phyloP scores from a whole-genome alignment of 2,329 filamentous ascomycete genomes.

The Cladosporium phlei region DNA sequence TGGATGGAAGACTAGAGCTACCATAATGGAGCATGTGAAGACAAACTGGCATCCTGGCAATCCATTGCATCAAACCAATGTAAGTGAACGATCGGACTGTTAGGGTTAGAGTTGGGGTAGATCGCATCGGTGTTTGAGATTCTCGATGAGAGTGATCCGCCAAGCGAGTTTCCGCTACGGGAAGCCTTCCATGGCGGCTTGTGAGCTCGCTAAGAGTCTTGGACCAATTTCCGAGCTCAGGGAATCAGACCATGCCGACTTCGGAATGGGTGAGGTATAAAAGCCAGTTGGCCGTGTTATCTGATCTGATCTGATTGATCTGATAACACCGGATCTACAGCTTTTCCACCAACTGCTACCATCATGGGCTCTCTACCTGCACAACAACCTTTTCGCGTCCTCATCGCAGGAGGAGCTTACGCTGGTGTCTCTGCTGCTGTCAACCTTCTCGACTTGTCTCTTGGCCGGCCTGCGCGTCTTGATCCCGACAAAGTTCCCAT shows the following conservation, averaged over 20 bases:
- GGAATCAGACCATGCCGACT: background rate
- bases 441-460: slow-evolving; percentile 62
- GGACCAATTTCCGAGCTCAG: slow-evolving; percentile 13
- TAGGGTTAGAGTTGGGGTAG: too few species aligned
- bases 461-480: slow-evolving; percentile 51
- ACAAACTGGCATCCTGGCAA: too few species aligned
- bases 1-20: too few species aligned
- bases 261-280: background rate
- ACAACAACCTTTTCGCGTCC: slow-evolving; percentile 35
- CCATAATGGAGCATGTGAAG: too few species aligned
- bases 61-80: too few species aligned
- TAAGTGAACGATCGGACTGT: too few species aligned
- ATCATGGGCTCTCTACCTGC: slow-evolving; percentile 3
- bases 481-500: slow-evolving; percentile 20
- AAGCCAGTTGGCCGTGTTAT: slow-evolving; percentile 2
- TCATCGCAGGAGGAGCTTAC: slow-evolving; percentile 69
- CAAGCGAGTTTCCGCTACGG: too few species aligned
- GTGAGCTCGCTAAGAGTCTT: slow-evolving; percentile 3
- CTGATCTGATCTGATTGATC: slow-evolving; percentile 5
- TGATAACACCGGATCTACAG: background rate
- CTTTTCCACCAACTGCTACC: background rate
- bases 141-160: too few species aligned
- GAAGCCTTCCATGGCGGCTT: background rate
- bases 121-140: too few species aligned
- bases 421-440: slow-evolving; percentile 63